Evolutionary conservation across 306 rosid genomes (phyloP).

Genomic region (Quercus dentata): DNA sequence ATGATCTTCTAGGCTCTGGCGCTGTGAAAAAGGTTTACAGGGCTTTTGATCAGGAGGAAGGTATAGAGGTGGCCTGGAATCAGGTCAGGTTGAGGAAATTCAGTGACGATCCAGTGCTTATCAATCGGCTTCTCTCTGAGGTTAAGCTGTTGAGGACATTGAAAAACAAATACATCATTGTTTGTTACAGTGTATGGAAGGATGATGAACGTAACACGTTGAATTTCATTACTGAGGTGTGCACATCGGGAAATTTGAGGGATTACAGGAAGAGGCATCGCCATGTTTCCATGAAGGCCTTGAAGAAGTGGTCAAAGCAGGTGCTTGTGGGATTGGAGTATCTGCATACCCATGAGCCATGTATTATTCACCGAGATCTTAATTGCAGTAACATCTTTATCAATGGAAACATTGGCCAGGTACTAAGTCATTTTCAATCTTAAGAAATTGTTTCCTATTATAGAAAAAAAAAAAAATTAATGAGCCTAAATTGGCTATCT

Average conservation of each 20-base stretch:
- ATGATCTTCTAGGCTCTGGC: constrained; percentile 72
- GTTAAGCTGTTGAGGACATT: constrained; percentile 61
- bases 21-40: constrained; percentile 87
- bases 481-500: neutral
- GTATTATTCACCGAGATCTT: constrained; percentile 93
- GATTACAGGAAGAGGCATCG: constrained; percentile 83
- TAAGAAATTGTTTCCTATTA: neutral
- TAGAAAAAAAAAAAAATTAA: neutral
- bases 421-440: constrained; percentile 4
- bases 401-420: constrained; percentile 91
- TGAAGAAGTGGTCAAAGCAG: constrained; percentile 97
- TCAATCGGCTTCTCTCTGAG: constrained; percentile 67
- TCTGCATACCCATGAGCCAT: constrained; percentile 88
- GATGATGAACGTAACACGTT: constrained; percentile 51
- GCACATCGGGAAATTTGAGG: constrained; percentile 86
- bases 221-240: constrained; percentile 86
- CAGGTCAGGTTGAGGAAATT: constrained; percentile 69
- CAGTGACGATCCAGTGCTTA: constrained; percentile 57
- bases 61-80: constrained; percentile 95
- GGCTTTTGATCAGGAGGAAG: constrained; percentile 90
- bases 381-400: constrained; percentile 92
- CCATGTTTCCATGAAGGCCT: constrained; percentile 71
- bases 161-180: constrained; percentile 70
- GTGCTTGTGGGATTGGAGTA: constrained; percentile 85
- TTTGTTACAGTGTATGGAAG: constrained; percentile 78